Evolutionary conservation across 2,329 filamentous ascomycete genomes (phyloP).

Genomic region (Trichoderma pleuroti): DNA sequence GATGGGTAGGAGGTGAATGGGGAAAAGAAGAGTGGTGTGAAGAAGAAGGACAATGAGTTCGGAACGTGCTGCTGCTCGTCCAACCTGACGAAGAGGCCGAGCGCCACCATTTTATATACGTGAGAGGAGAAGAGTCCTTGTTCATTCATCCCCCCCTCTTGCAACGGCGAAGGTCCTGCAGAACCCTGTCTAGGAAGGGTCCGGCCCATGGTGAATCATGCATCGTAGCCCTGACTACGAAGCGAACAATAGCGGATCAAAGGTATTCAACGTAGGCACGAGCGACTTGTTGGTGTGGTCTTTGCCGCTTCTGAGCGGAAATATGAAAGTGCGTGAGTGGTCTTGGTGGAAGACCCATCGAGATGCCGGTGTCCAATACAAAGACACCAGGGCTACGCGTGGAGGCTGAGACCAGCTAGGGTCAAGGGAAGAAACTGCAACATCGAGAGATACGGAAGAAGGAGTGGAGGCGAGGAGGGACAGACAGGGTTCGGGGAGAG

Average conservation of each 20-base stretch:
- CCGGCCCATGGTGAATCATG: neutral
- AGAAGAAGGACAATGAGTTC: neutral
- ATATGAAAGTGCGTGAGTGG: conserved; percentile 9
- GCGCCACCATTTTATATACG: conserved; percentile 15
- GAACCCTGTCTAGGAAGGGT: neutral
- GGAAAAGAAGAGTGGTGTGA: neutral
- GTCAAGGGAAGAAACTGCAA: conserved; percentile 17
- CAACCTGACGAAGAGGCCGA: conserved; percentile 10
- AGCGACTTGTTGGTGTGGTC: neutral
- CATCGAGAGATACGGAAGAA: conserved; percentile 17
- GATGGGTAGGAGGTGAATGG: neutral
- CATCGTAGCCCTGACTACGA: conserved; percentile 13
- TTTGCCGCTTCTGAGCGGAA: neutral
- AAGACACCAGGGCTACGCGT: conserved; percentile 8
- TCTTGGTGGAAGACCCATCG: conserved; percentile 8
- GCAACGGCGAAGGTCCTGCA: neutral
- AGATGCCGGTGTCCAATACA: conserved; percentile 8
- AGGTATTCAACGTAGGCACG: neutral
- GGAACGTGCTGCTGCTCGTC: neutral
- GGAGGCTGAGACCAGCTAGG: conserved; percentile 16
- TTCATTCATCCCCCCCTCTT: neutral
- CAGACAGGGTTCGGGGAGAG: neutral
- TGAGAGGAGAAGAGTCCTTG: neutral
- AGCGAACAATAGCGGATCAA: neutral
- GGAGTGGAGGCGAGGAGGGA: neutral